phyloP scores from a whole-genome alignment of 352 stramenopile genomes.

The Phytophthora nicotianae region DNA sequence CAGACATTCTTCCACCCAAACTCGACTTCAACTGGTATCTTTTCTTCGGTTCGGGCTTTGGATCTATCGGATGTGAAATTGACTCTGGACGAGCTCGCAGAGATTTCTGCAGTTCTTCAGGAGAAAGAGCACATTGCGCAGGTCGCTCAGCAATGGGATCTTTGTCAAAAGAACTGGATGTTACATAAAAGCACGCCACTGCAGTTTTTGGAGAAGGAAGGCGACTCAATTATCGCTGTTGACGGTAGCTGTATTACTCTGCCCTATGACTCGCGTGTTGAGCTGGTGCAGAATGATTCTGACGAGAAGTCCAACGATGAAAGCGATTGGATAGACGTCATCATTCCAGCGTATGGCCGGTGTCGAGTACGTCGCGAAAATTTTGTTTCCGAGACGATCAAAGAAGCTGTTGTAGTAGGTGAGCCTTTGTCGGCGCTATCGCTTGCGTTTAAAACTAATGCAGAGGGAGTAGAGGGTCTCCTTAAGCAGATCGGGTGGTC shows the following conservation, averaged over 20 bases:
- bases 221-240: neutral
- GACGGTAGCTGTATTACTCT: neutral
- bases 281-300: neutral
- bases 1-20: constrained; percentile 16
- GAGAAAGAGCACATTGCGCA: neutral
- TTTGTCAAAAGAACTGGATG: neutral
- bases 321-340: neutral
- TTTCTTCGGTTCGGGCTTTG: neutral
- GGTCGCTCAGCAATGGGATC: neutral
- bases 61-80: neutral
- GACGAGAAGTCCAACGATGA: neutral
- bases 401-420: neutral
- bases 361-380: neutral
- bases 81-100: neutral
- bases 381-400: neutral
- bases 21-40: neutral
- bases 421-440: neutral
- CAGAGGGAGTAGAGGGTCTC: neutral
- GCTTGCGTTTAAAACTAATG: neutral
- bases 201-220: neutral
- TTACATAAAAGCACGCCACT: neutral
- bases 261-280: neutral
- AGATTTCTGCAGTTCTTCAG: neutral
- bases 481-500: constrained; percentile 24
- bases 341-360: neutral